A percentile compares a stretch with the other conserved stretches of the same genome.
Evolutionary conservation across 352 stramenopile species (phyloP).

Genomic region (Lagenidium sp.): DNA sequence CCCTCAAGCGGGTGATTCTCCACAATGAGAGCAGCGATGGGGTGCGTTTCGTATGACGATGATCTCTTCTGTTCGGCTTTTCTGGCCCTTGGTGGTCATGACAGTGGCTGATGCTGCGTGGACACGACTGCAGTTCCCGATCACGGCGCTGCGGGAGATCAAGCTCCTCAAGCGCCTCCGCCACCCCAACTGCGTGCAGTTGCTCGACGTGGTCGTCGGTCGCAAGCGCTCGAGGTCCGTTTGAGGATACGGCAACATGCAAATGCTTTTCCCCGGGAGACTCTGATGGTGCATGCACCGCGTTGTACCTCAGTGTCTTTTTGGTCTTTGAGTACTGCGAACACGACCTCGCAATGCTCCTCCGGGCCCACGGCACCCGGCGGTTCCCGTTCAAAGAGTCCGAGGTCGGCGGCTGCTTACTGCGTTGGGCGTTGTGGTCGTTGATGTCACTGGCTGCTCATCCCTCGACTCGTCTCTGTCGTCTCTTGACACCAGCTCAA

Average conservation of each 20-base stretch:
- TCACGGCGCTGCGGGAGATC: slow-evolving; percentile 74
- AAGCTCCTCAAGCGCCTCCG: slow-evolving; percentile 55
- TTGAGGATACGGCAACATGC: too few relatives aligned
- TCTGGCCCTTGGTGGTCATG: neutral
- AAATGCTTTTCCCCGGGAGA: too few relatives aligned
- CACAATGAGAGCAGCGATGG: slow-evolving; percentile 88
- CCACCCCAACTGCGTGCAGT: slow-evolving; percentile 64
- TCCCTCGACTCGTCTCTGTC: neutral
- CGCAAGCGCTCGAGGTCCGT: slow-evolving; percentile 46
- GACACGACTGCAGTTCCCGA: slow-evolving; percentile 34
- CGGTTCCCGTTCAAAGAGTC: slow-evolving; percentile 66
- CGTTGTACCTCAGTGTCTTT: slow-evolving; percentile 46
- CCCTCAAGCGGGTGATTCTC: slow-evolving; percentile 88
- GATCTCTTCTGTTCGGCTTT: too few relatives aligned
- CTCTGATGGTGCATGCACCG: too few relatives aligned
- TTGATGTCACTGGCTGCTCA: too few relatives aligned
- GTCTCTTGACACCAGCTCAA: slow-evolving; percentile 58
- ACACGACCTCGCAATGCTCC: slow-evolving; percentile 71
- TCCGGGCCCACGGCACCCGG: slow-evolving; percentile 38
- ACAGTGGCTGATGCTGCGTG: neutral
- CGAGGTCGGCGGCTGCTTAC: slow-evolving; percentile 31
- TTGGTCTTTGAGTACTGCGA: slow-evolving; percentile 89
- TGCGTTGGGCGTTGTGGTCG: too few relatives aligned
- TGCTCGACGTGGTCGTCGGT: slow-evolving; percentile 66
- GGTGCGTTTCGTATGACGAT: too few relatives aligned